A percentile compares a stretch with the other conserved stretches of the same genome.
phyloP scores from a whole-genome alignment of 371 early-diverging fungal genomes.

The Actinomortierella wolfii region DNA sequence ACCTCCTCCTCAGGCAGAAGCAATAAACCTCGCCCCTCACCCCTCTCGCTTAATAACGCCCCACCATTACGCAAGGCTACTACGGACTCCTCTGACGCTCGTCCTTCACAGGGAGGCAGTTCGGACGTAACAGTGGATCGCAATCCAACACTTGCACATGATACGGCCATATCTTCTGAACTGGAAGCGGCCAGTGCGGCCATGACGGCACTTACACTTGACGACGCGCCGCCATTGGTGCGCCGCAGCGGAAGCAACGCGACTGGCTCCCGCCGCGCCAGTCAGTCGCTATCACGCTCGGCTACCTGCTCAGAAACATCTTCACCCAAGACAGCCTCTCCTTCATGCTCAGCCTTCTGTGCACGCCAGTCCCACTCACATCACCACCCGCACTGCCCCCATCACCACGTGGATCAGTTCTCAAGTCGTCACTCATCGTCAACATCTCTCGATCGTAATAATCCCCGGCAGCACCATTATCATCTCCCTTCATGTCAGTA shows the following conservation, averaged over 20 bases:
- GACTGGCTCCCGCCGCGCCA: neutral
- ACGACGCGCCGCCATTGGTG: conserved; percentile 20
- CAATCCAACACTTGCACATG: conserved; percentile 4
- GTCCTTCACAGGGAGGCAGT: conserved; percentile 3
- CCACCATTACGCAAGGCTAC: neutral
- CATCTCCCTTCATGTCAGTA: conserved; percentile 27
- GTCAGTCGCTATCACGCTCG: conserved; percentile 22
- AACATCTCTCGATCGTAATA: conserved; percentile 12
- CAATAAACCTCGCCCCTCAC: conserved; percentile 28
- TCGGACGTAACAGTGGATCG: conserved; percentile 8
- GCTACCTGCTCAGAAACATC: conserved; percentile 37
- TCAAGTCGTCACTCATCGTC: conserved; percentile 13
- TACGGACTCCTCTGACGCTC: conserved; percentile 1
- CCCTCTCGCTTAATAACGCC: conserved; percentile 33
- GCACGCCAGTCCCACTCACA: too few relatives aligned
- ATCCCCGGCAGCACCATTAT: conserved; percentile 14
- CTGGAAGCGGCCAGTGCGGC: conserved; percentile 9
- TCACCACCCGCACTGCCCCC: conserved; percentile 12
- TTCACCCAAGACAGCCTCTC: conserved; percentile 23
- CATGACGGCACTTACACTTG: conserved; percentile 3
- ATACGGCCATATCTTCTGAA: conserved; percentile 19
- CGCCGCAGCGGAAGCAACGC: conserved; percentile 5
- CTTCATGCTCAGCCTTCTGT: conserved; percentile 27
- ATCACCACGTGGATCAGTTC: conserved; percentile 3
- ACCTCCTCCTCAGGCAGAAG: conserved; percentile 10